phyloP scores from a whole-genome alignment of 306 rosid genomes.

The Mimosa pudica region DNA sequence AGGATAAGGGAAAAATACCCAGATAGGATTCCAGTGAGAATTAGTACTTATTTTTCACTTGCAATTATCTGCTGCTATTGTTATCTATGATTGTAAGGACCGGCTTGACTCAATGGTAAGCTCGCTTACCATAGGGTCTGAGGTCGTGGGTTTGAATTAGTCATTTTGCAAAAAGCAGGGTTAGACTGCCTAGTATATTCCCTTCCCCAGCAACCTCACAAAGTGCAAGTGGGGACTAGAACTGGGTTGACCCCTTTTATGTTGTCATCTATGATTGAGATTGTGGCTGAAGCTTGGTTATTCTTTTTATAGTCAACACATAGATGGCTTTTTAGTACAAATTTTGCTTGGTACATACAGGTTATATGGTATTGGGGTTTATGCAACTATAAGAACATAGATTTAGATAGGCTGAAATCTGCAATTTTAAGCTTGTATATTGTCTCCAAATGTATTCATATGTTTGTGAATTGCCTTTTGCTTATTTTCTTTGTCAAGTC shows the following conservation, averaged over 20 bases:
- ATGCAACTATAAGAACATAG: not conserved
- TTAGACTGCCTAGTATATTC: too few relatives aligned
- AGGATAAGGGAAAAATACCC: slow-evolving; percentile 93
- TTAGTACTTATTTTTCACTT: not conserved
- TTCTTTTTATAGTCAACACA: slow-evolving; percentile 4
- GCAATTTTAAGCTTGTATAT: not conserved
- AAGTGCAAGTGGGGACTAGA: too few relatives aligned
- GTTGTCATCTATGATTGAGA: slow-evolving; percentile 4
- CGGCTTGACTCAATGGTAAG: too few relatives aligned
- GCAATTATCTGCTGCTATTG: slow-evolving; percentile 13
- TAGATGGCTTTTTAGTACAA: not conserved
- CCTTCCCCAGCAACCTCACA: too few relatives aligned
- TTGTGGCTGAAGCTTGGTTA: slow-evolving; percentile 1
- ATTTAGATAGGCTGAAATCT: not conserved
- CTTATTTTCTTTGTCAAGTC: slow-evolving; percentile 7
- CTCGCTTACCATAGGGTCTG: too few relatives aligned
- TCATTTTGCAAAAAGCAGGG: too few relatives aligned
- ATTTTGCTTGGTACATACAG: not conserved
- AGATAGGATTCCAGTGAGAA: slow-evolving; percentile 89
- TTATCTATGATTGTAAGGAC: not conserved
- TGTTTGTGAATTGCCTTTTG: slow-evolving; percentile 14
- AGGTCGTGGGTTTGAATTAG: too few relatives aligned
- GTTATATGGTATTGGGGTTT: not conserved
- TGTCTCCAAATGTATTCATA: not conserved
- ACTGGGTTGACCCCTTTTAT: too few relatives aligned